Evolutionary conservation across 306 rosid species (phyloP).

Genomic region (Quercus cerris): DNA sequence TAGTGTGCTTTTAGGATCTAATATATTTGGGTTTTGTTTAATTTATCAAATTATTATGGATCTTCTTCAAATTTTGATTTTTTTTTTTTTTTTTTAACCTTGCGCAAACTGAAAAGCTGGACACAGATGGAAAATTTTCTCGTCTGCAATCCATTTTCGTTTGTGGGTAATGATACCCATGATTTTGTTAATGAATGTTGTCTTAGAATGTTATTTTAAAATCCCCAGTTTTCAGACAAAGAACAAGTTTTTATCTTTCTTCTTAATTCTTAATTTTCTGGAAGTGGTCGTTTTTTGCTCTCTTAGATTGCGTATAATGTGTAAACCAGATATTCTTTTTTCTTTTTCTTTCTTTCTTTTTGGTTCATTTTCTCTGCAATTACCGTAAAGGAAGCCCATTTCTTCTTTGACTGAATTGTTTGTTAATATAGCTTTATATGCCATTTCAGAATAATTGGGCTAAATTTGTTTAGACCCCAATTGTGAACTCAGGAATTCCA

Average conservation of each 20-base stretch:
- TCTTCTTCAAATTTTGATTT: neutral
- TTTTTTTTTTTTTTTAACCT: neutral
- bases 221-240: neutral
- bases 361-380: neutral
- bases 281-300: neutral
- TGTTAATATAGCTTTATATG: neutral
- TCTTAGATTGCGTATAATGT: neutral
- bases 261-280: neutral
- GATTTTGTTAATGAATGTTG: too few relatives aligned
- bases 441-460: neutral
- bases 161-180: too few relatives aligned
- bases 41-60: neutral
- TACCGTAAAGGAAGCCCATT: neutral
- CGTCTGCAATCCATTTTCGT: neutral
- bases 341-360: neutral
- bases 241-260: neutral
- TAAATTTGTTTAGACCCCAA: constrained; percentile 7
- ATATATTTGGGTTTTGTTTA: neutral
- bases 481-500: constrained; percentile 19
- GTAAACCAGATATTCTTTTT: neutral
- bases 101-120: neutral
- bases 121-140: neutral
- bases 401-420: neutral
- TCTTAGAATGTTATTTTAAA: neutral
- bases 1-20: neutral